These are phyloP conservation scores for Calonectria naviculata DNA, from an alignment of 2,329 filamentous ascomycete genomes.

Conservation along the genomic window DNA sequence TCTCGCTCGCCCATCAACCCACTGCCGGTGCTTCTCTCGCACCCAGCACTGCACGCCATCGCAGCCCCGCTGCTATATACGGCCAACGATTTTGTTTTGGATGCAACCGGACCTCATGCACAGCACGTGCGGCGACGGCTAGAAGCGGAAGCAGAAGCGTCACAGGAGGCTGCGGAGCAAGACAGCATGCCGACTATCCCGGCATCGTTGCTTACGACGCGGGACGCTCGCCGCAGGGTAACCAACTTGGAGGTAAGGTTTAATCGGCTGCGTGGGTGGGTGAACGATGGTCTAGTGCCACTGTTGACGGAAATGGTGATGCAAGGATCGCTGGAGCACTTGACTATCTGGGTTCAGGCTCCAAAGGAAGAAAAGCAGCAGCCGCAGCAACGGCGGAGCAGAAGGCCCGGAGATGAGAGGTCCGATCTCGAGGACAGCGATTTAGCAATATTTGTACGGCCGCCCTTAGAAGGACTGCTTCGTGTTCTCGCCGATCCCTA, in stretches of 20 bases:
- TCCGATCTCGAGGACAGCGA: conserved; percentile 9
- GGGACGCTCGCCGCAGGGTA: conserved; percentile 39
- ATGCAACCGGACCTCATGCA: conserved; percentile 41
- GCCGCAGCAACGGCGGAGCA: background rate
- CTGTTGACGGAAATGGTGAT: conserved; percentile 46
- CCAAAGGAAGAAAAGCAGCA: conserved; percentile 18
- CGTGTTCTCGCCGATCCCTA: conserved; percentile 58
- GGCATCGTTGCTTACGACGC: conserved; percentile 37
- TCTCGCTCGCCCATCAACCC: conserved; percentile 34
- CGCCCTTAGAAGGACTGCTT: conserved; percentile 49
- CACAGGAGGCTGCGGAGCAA: conserved; percentile 17
- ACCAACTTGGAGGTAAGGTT: conserved; percentile 42
- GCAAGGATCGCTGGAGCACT: conserved; percentile 42
- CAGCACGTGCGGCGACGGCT: conserved; percentile 41
- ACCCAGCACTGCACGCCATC: conserved; percentile 46
- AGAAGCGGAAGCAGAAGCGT: conserved; percentile 27
- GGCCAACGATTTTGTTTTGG: conserved; percentile 45
- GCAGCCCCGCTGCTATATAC: conserved; percentile 46
- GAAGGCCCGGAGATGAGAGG: background rate
- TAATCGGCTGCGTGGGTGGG: conserved; percentile 46
- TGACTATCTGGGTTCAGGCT: conserved; percentile 34
- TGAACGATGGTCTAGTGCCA: conserved; percentile 41
- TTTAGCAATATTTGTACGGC: conserved; percentile 38
- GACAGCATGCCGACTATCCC: background rate
- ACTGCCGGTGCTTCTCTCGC: conserved; percentile 44